Evolutionary conservation across 257 asterid genomes (phyloP).

Genomic region (Solanum virginianum): DNA sequence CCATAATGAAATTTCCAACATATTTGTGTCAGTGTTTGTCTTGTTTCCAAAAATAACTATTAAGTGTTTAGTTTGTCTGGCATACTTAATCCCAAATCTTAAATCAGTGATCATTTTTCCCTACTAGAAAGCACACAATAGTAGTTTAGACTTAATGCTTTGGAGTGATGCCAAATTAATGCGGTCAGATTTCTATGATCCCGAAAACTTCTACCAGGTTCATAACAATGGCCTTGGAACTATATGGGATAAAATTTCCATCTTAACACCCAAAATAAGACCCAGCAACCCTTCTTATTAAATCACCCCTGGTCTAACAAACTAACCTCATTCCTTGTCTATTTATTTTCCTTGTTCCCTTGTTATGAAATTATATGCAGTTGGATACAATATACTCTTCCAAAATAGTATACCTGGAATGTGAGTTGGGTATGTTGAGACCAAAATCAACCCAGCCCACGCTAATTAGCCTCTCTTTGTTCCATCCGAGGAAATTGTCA

Average conservation of each 20-base stretch:
- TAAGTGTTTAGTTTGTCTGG: background rate
- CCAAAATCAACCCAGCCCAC: background rate
- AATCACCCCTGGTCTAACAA: background rate
- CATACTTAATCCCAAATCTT: background rate
- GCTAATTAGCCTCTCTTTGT: background rate
- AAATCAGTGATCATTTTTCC: background rate
- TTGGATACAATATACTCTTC: background rate
- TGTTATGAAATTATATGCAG: background rate
- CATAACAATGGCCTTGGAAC: background rate
- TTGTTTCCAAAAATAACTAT: background rate
- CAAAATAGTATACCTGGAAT: background rate
- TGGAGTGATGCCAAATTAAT: background rate
- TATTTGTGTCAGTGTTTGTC: background rate
- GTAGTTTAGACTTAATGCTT: background rate
- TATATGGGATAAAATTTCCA: background rate
- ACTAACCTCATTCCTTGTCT: background rate
- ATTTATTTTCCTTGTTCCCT: background rate
- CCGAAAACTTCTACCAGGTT: background rate
- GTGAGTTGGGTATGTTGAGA: background rate
- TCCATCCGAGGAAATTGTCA: background rate
- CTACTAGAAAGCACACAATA: background rate
- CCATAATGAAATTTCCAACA: background rate
- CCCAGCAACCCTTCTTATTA: background rate
- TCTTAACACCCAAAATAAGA: background rate
- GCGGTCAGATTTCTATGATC: background rate